phyloP scores from a whole-genome alignment of 805 yeast genomes.

The Diddensiella transvaalensis region DNA sequence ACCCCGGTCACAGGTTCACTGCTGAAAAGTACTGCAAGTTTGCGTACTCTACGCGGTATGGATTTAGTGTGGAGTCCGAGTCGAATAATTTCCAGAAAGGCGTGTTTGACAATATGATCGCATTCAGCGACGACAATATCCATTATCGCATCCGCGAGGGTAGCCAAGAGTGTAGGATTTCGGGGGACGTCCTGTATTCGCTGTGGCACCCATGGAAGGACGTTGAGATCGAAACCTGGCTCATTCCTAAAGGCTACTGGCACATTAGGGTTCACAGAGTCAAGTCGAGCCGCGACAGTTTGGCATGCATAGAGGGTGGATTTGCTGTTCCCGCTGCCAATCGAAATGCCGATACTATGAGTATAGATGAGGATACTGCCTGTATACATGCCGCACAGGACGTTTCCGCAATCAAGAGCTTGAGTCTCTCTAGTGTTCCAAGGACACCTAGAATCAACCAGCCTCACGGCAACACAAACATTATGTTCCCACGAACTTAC shows the following conservation, averaged over 20 bases:
- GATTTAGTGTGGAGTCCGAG: constrained; percentile 22
- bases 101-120: constrained; percentile 24
- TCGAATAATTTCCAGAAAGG: constrained; percentile 11
- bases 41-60: constrained; percentile 26
- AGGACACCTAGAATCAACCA: constrained; percentile 9
- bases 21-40: constrained; percentile 27
- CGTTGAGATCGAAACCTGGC: constrained; percentile 23
- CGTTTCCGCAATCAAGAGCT: constrained; percentile 7
- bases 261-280: constrained; percentile 24
- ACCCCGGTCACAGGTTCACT: constrained; percentile 7
- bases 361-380: not conserved
- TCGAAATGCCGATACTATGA: not conserved
- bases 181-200: constrained; percentile 14
- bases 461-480: constrained; percentile 18
- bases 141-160: not conserved
- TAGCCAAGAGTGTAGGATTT: not conserved
- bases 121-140: constrained; percentile 21
- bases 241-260: constrained; percentile 19
- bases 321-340: constrained; percentile 10
- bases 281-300: constrained; percentile 3
- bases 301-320: constrained; percentile 20
- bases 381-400: constrained; percentile 6
- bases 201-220: constrained; percentile 22
- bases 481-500: constrained; percentile 11
- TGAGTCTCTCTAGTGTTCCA: not conserved